phyloP scores from a whole-genome alignment of 2,329 filamentous ascomycete genomes.

The Epichloe gansuensis region DNA sequence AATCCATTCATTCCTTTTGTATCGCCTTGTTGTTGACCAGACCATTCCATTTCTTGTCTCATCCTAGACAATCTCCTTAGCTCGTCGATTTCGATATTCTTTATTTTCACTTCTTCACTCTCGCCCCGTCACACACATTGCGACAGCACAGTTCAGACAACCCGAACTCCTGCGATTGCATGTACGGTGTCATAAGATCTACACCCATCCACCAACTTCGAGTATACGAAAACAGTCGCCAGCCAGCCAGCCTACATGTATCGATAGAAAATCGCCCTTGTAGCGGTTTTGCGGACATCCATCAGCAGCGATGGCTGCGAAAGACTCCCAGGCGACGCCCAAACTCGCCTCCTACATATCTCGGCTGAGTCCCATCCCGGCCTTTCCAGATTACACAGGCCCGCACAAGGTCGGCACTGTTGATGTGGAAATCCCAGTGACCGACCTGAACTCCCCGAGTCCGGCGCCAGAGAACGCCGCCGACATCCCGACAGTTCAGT shows the following conservation, averaged over 20 bases:
- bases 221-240: too few species aligned
- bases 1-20: background rate
- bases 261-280: background rate
- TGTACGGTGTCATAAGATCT: background rate
- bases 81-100: background rate
- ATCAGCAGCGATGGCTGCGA: slow-evolving; percentile 8
- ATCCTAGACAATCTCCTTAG: too few species aligned
- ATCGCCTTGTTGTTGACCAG: too few species aligned
- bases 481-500: slow-evolving; percentile 61
- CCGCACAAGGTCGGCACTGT: slow-evolving; percentile 68
- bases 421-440: slow-evolving; percentile 67
- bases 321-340: slow-evolving; percentile 14
- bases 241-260: background rate
- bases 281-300: background rate
- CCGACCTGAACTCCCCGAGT: slow-evolving; percentile 42
- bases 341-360: slow-evolving; percentile 38
- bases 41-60: background rate
- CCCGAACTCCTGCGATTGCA: background rate
- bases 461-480: slow-evolving; percentile 39
- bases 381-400: slow-evolving; percentile 64
- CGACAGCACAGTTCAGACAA: background rate
- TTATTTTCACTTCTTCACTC: background rate
- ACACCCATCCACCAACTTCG: background rate
- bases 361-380: slow-evolving; percentile 53
- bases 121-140: background rate